phyloP scores from a whole-genome alignment of 2,329 filamentous ascomycete species.

The Thyridium curvatum region DNA sequence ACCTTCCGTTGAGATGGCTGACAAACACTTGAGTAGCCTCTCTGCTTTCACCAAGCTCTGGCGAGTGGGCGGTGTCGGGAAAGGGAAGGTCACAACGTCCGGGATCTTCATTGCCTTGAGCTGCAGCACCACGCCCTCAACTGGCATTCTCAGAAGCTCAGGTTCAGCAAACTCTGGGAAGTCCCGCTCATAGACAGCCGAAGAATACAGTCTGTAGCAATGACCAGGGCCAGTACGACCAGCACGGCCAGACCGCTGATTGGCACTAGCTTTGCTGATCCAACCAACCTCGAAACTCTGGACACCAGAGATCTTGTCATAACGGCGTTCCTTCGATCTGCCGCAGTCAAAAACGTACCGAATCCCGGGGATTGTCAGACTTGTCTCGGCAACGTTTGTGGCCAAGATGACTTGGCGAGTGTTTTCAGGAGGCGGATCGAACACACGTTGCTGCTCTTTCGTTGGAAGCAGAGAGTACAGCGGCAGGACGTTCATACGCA shows the following conservation, averaged over 20 bases:
- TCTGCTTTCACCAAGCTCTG: constrained; percentile 76
- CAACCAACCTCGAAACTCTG: constrained; percentile 93
- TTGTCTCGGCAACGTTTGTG: constrained; percentile 96
- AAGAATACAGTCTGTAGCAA: constrained; percentile 91
- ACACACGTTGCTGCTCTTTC: constrained; percentile 84
- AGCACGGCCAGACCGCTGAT: constrained; percentile 86
- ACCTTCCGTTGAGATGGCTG: constrained; percentile 66
- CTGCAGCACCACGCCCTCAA: constrained; percentile 87
- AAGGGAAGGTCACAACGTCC: constrained; percentile 89
- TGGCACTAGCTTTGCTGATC: constrained; percentile 96
- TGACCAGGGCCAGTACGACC: constrained; percentile 94
- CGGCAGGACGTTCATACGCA: constrained; percentile 82
- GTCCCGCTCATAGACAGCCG: constrained; percentile 85
- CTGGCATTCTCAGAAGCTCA: constrained; percentile 83
- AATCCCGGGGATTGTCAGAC: constrained; percentile 91
- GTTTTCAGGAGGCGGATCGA: constrained; percentile 76
- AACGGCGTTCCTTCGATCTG: constrained; percentile 84
- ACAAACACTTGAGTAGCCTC: constrained; percentile 77
- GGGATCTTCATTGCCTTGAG: constrained; percentile 92
- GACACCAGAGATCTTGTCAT: constrained; percentile 81
- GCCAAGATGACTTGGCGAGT: constrained; percentile 82
- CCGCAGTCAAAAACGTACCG: constrained; percentile 95
- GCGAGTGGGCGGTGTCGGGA: constrained; percentile 81
- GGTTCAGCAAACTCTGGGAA: constrained; percentile 82
- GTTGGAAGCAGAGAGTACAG: constrained; percentile 90